A percentile compares a stretch with the other conserved stretches of the same genome.
These are phyloP conservation scores for Plasmodium falciparum DNA, from an alignment of 169 alveolate species.

Conservation along the genomic window DNA sequence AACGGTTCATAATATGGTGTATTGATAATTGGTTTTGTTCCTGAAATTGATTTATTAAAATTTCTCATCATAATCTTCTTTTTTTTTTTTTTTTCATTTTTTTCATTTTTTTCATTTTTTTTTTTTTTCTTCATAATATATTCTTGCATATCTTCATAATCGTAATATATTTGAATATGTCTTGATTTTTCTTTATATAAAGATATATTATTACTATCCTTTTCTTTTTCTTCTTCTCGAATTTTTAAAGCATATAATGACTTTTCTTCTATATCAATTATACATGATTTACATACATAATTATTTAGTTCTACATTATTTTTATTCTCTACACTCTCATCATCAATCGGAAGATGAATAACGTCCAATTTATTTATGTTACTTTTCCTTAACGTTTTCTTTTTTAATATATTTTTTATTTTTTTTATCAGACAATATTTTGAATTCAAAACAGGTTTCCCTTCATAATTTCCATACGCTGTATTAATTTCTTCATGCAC, in stretches of 20 bases:
- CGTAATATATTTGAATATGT: conserved; percentile 39
- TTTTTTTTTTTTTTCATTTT: conserved; percentile 1
- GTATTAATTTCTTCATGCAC: neutral
- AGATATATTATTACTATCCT: neutral
- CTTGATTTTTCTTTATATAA: neutral
- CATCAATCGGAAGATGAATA: conserved; percentile 9
- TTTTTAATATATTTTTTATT: conserved; percentile 37
- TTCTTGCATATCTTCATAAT: conserved; percentile 22
- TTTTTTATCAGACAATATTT: conserved; percentile 61
- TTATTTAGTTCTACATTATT: neutral
- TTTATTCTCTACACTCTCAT: neutral
- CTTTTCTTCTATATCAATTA: conserved; percentile 8
- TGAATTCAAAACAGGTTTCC: conserved; percentile 1
- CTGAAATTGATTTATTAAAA: neutral
- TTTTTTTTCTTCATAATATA: neutral
- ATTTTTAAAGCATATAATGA: conserved; percentile 35
- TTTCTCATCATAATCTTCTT: neutral
- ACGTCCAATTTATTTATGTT: conserved; percentile 10
- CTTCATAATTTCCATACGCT: neutral
- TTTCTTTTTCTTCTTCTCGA: neutral
- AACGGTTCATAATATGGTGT: neutral
- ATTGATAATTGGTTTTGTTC: neutral
- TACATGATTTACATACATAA: conserved; percentile 22
- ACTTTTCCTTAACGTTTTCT: neutral
- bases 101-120: neutral